A percentile compares a stretch with the other conserved stretches of the same genome.
phyloP scores from a whole-genome alignment of 78 protist species.

The Tieghemostelium lacteum region DNA sequence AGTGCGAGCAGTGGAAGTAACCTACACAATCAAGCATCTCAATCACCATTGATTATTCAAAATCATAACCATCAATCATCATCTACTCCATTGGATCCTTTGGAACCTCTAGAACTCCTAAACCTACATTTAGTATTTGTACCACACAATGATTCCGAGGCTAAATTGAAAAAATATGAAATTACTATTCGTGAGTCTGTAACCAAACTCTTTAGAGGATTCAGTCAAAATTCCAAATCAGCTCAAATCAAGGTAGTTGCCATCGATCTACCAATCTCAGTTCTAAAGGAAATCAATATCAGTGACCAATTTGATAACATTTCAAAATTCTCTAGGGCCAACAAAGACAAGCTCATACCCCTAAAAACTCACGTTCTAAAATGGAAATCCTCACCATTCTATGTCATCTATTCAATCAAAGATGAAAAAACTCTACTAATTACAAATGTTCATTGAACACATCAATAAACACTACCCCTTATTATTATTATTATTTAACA shows the following conservation, averaged over 20 bases:
- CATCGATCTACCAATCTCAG: background rate
- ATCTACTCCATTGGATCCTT: too few relatives aligned
- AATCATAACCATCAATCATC: background rate
- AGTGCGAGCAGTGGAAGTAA: background rate
- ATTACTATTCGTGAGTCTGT: background rate
- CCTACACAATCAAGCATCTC: background rate
- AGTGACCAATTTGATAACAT: background rate
- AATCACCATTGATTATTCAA: background rate
- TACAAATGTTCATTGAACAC: conserved; percentile 1
- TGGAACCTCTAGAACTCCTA: background rate
- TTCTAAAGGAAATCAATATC: background rate
- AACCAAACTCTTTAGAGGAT: conserved; percentile 17
- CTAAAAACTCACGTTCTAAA: conserved; percentile 24
- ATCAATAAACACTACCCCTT: too few relatives aligned
- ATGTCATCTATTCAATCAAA: conserved; percentile 39
- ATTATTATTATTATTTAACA: too few relatives aligned
- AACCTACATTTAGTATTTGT: background rate
- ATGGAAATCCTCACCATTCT: conserved; percentile 56
- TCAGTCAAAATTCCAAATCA: conserved; percentile 12
- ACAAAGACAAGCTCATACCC: conserved; percentile 28
- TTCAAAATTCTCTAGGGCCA: conserved; percentile 14
- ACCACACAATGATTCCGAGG: background rate
- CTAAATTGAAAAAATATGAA: background rate
- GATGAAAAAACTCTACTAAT: conserved; percentile 32
- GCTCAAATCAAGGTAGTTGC: conserved; percentile 1